Evolutionary conservation across 257 asterid genomes (phyloP), one percentile per base, ranked within the genome.

Genomic region (Plantago ovata): DNA sequence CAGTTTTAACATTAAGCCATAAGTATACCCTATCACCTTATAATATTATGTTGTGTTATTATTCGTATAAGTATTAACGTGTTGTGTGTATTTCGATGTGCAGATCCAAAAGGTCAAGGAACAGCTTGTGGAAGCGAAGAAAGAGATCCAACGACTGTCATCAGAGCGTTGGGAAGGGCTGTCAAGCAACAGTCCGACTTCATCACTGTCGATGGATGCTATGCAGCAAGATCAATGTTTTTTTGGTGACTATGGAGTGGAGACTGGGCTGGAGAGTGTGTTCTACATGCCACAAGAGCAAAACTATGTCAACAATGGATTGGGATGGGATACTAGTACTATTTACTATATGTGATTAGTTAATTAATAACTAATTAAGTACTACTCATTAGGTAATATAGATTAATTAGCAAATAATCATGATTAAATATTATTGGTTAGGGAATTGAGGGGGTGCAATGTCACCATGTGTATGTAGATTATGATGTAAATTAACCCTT

Each of bases 51-150:
- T 28, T 28, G 7, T 3, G n/a, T 4, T 28, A 4, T 28, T 3
- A 2, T 28, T 4, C 36, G 36, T 28, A n/a, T 28, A 28, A 28
- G 4, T 28, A n/a, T 8, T 28, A 28, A 28, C 6, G 3, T 8
- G 36, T 1, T 28, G 4, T 28, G 4, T 1, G 7, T 1, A 28
- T 28, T 28, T 28, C 7, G 32, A 28, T 12, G 42, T 71, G 4
- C 67, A 79, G 85, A 68, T 85, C 1, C 14, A 80, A 48, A 79
- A 75, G 71, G 61, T 85, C 16, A 83, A 73, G 59, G 87, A 81
- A 41, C 86, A 81, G 45, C 80, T 85, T 3, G 14, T 24, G 0
- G 84, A 76, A 24, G 84, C 93, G 5, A 79, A 81, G 64, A 76
- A 62, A 60, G 88, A 78, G 63, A 76, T 78, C 21, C 83, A 75